Percentiles rank a stretch among this genome's conserved stretches.
phyloP scores from a whole-genome alignment of 345 rosid genomes.

The Chamaenerion angustifolium region DNA sequence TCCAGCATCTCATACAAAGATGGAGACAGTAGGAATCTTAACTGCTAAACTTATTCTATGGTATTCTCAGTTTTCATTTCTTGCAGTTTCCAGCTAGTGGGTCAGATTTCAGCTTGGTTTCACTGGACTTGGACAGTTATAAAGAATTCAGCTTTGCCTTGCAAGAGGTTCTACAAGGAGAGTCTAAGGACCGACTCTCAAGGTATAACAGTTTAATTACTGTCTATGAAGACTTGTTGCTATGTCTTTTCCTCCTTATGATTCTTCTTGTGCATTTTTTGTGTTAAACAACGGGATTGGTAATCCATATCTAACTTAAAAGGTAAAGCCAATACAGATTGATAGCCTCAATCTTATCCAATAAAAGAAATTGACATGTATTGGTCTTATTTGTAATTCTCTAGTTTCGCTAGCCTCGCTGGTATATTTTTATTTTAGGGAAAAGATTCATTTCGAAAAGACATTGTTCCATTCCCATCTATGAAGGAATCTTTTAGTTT shows the following conservation, averaged over 20 bases:
- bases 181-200: slow-evolving; percentile 34
- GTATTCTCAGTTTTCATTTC: slow-evolving; percentile 1
- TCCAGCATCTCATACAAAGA: too few relatives aligned
- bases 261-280: neutral
- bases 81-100: slow-evolving; percentile 74
- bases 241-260: neutral
- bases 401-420: too few relatives aligned
- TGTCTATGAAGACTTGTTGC: neutral
- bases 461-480: too few relatives aligned
- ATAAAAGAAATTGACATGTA: too few relatives aligned
- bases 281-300: neutral
- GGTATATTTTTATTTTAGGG: too few relatives aligned
- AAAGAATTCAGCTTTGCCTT: slow-evolving; percentile 40
- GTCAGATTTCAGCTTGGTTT: slow-evolving; percentile 38
- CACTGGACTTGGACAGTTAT: slow-evolving; percentile 45
- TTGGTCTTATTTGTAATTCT: too few relatives aligned
- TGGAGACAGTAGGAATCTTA: too few relatives aligned
- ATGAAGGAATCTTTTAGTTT: neutral
- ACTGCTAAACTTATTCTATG: too few relatives aligned
- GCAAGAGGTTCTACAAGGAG: slow-evolving; percentile 44
- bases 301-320: too few relatives aligned
- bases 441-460: too few relatives aligned
- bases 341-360: too few relatives aligned
- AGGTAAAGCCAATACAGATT: too few relatives aligned
- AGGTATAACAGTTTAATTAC: slow-evolving; percentile 30